phyloP scores from a whole-genome alignment of 176 grass and related monocot genomes.

The Avena eriantha region DNA sequence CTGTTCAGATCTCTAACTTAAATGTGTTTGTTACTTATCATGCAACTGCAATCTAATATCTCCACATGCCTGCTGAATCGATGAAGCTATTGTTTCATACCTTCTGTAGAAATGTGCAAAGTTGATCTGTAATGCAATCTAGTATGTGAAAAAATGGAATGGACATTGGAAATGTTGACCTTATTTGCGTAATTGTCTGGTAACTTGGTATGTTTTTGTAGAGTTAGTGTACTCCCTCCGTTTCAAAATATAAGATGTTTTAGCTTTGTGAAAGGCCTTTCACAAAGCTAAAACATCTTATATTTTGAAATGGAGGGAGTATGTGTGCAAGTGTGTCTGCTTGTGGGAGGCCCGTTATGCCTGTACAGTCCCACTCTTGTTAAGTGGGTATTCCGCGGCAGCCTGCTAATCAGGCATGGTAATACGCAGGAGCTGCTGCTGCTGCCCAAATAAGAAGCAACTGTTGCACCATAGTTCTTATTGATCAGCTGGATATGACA shows the following conservation, averaged over 20 bases:
- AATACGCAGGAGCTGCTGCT: neutral
- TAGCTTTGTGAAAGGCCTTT: too few relatives aligned
- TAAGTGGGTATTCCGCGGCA: neutral
- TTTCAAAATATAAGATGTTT: too few relatives aligned
- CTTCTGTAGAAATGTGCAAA: neutral
- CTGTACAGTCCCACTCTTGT: neutral
- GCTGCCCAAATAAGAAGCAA: neutral
- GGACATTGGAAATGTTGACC: neutral
- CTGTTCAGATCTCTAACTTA: neutral
- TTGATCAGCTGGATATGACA: neutral
- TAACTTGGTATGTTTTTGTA: neutral
- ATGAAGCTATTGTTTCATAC: neutral
- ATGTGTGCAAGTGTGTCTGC: neutral
- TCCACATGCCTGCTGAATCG: neutral
- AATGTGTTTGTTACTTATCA: neutral
- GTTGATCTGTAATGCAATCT: neutral
- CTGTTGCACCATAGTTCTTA: neutral
- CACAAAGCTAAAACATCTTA: too few relatives aligned
- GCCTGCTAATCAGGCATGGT: neutral
- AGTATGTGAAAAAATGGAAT: neutral
- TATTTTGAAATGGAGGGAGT: too few relatives aligned
- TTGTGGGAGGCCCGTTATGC: neutral
- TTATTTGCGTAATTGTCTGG: neutral
- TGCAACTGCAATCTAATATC: constrained; percentile 12
- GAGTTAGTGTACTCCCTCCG: too few relatives aligned